Evolutionary conservation across 805 yeast genomes (phyloP), one percentile per base, ranked within the genome.

Genomic region (Teunomyces aglyptinius): DNA sequence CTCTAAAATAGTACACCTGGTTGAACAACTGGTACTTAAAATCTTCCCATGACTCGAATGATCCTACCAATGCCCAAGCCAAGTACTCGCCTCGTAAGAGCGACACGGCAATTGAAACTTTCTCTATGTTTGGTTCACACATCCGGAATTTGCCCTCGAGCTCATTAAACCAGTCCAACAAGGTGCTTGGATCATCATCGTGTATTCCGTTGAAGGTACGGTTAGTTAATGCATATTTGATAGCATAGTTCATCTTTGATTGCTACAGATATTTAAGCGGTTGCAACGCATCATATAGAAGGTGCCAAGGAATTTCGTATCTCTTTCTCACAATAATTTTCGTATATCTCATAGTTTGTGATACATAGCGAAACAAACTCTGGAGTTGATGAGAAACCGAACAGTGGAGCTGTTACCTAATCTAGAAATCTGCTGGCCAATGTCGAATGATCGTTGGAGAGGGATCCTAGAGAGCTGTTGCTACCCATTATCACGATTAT

Each of bases 1-100:
- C 33, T 19, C 42, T 39, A 26, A 39, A 28, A 13, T 26, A 15
- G 22, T 39, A 39, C n/a, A 16, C 31, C 13, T 39, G 31, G 42
- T 39, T 27, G 42, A 39, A 15, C 22, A 39, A 27, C 10, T 39
- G 24, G 15, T 39, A 39, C 24, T 15, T 24, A 13, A 39, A 39
- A 5, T 39, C 24, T 31, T 19, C 22, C 42, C 42, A 39, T 33
- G 26, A 39, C 6, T 6, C 42, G n/a, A 39, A 39, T 6, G 15
- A n/a, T 15, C 12, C 19, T 15, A 11, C 20, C 4, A 36, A 12
- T n/a, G 28, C 39, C 42, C 42, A 39, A 10, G 24, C 42, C 16
- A 28, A 26, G 20, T 27, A 28, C 42, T 39, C 24, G 15, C n/a
- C 33, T 7, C n/a, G 32, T n/a, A 39, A 27, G 24, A 27, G 33